Base-by-base conservation (phyloP, 2,329 filamentous ascomycete species). In the Nothophoma quercina region DNA sequence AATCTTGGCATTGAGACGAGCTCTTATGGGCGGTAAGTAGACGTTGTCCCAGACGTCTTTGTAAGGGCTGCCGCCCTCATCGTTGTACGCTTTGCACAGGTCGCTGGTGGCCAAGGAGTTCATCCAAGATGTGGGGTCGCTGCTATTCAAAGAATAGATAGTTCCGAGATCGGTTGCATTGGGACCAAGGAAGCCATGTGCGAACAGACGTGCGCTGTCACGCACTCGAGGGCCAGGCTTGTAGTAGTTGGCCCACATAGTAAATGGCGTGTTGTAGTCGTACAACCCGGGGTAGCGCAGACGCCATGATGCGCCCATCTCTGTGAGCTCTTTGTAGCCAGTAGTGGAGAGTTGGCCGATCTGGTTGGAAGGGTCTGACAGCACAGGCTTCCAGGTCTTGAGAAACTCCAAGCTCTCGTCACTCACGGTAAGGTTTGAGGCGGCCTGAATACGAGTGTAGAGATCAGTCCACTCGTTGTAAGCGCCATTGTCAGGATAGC, bases 201-300 rank as follows among this genome's bases (percentile, higher is more conserved):
- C 76, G 57, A 88, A 89, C 36, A 85, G 78, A 43, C 82, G 76
- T 1, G 85, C 85, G 2, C 85, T 86, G 65, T 88, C 83, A 9
- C 88, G 74, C 0, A 87, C 85, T 5, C 84, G 80, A 5, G 83
- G 81, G 5, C 66, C 64, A 1, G 71, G 66, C 16, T 63, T 68
- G 68, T 88, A 88, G 60, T 85, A 83, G 66, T 89, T 89, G 15
- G 85, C 81, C 84, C 85, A 89, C 6, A 86, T 80, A 7, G 81
- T 75, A 60, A 88, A 87, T 1, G 76, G 74, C 0, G 72, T 75
- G 47, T 78, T 77, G 51, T 80, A 75, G 21, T 74, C 63, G 55
- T 81, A 80, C 15, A 88, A 77, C 29, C 80, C 69, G 0, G 79
- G 76, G 62, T 80, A 81, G 60, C 69, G 70, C 43, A 65, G 64